These are phyloP conservation scores for Neoboletus brunneissimus DNA, from an alignment of 768 basidiomycete genomes.

Conservation along the genomic window DNA sequence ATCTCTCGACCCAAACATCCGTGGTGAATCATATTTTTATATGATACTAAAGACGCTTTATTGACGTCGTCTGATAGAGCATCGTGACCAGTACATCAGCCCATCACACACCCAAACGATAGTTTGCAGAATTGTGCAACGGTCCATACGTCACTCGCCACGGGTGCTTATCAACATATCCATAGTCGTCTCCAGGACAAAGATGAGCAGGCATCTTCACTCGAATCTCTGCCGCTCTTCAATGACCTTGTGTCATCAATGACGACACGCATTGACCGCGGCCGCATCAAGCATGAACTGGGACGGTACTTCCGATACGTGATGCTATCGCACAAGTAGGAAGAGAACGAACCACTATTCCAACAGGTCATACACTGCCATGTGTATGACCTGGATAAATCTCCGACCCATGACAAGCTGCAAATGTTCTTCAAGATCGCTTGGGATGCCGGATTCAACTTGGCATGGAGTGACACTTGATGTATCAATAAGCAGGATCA, in stretches of 20 bases:
- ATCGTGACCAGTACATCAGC: too few species aligned
- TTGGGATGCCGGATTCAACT: not conserved
- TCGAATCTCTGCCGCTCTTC: not conserved
- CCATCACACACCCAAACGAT: too few species aligned
- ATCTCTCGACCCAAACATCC: too few species aligned
- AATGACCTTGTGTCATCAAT: not conserved
- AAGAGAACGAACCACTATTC: slow-evolving; percentile 1
- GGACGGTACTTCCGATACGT: not conserved
- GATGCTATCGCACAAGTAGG: slow-evolving; percentile 7
- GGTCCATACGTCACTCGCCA: too few species aligned
- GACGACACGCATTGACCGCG: not conserved
- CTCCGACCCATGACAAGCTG: not conserved
- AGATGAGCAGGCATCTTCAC: not conserved
- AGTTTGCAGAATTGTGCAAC: too few species aligned
- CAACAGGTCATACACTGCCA: not conserved
- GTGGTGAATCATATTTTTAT: too few species aligned
- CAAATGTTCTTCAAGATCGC: not conserved
- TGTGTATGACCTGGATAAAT: not conserved
- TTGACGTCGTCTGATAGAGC: too few species aligned
- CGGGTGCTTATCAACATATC: too few species aligned
- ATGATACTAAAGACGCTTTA: too few species aligned
- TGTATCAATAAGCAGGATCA: not conserved
- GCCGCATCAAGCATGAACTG: not conserved
- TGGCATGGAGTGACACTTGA: not conserved
- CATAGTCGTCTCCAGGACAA: too few species aligned